Evolutionary conservation across 75 land plant genomes (phyloP), one percentile per base, ranked within the genome.

Genomic region (Cupressus sempervirens): DNA sequence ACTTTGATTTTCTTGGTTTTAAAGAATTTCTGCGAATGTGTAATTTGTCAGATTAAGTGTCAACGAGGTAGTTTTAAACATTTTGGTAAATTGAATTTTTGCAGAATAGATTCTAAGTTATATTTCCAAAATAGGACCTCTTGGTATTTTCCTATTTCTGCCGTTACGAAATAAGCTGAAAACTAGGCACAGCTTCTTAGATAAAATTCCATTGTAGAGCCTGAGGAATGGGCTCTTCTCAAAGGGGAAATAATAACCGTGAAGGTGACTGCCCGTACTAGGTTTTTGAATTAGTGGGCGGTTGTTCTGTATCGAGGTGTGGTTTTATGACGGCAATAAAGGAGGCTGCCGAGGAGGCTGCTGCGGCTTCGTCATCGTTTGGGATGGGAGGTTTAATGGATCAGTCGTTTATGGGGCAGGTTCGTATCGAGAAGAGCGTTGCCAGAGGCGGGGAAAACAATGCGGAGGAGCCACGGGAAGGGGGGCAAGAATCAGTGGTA

Each of bases 401-500:
- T 40, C 86, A 85, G 72, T 76, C 87, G 16, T 26, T 85, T 18
- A 81, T 85, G 73, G 46, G 85, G 32, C 74, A 72, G 38, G 87
- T 52, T 65, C 43, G 86, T 3, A 65, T 80, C 36, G 89, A 73
- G 67, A 88, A 67, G 26, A 50, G 84, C 35, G 91, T 82, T 84
- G 90, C 90, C 26, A 45, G 90, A 46, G 90, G 90, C 26, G 89
- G 90, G 16, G 90, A 88, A 81, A 84, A 82, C 80, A 85, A 72
- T 50, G 86, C 83, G 29, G 88, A 89, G 70, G 45, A 50, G 35
- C 84, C 86, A 86, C 85, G 88, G 74, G 88, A 88, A 81, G 86
- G 88, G 82, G 88, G 91, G 36, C 92, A 91, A 76, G 97, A 94
- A 82, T 84, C 93, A 16, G 91, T 97, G 41, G 65, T 85, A 4